Conservation (phyloP, 179 eudicot genomes). For the Spinacia oleracea region DNA sequence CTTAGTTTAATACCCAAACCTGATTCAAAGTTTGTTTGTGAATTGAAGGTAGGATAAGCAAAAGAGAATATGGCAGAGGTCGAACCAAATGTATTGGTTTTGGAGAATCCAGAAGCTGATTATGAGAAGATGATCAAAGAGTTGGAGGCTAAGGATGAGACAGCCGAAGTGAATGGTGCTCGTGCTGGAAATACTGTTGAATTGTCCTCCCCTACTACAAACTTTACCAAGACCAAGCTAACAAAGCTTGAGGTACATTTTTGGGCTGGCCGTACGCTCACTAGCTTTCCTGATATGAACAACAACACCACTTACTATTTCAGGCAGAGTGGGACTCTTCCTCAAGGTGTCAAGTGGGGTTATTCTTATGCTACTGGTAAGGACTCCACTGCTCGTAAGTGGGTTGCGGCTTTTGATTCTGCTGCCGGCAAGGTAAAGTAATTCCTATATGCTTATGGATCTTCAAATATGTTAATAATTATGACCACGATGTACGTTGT, state of each 20-base stretch:
- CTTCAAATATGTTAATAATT: too few species aligned
- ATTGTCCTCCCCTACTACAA: background rate
- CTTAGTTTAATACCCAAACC: too few species aligned
- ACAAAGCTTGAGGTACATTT: background rate
- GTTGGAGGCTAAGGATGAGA: background rate
- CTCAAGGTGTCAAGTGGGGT: conserved; percentile 3
- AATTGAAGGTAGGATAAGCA: too few species aligned
- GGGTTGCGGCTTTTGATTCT: background rate
- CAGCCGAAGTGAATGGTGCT: background rate
- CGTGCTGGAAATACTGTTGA: background rate
- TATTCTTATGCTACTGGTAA: background rate
- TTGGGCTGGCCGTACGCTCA: background rate
- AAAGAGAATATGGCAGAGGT: too few species aligned
- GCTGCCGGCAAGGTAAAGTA: background rate
- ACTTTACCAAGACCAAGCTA: background rate
- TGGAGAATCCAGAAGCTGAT: background rate
- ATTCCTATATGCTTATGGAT: too few species aligned
- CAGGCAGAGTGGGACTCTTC: background rate
- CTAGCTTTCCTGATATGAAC: background rate
- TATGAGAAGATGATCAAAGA: background rate
- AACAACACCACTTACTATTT: background rate
- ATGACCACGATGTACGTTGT: too few species aligned
- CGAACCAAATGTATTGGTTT: too few species aligned
- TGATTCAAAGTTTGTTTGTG: too few species aligned
- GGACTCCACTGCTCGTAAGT: background rate